phyloP scores from a whole-genome alignment of 192 early-diverging fungal species.

The Chytriomyces confervae region DNA sequence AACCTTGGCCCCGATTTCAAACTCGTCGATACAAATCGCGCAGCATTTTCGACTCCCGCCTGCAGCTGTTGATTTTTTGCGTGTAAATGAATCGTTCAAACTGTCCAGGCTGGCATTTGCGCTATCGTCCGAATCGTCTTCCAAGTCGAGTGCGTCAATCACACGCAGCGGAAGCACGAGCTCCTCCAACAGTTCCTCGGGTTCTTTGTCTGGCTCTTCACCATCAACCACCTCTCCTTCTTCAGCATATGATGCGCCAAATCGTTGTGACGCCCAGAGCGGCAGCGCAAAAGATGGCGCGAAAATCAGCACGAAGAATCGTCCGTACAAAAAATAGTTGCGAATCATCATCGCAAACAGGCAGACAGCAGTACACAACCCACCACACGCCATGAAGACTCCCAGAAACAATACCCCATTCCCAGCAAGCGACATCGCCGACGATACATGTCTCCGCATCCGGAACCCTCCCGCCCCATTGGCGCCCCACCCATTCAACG shows the following conservation, averaged over 20 bases:
- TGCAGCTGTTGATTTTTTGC: constrained; percentile 28
- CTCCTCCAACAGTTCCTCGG: constrained; percentile 37
- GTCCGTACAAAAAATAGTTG: constrained; percentile 28
- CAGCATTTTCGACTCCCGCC: constrained; percentile 46
- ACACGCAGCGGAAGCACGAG: constrained; percentile 32
- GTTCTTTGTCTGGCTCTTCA: neutral
- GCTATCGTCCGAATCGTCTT: neutral
- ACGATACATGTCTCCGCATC: neutral
- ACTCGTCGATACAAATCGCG: constrained; percentile 61
- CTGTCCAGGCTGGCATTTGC: too few relatives aligned
- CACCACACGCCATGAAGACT: constrained; percentile 8
- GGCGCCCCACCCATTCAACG: constrained; percentile 25
- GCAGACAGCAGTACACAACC: constrained; percentile 22
- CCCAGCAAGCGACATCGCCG: neutral
- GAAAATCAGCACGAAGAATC: constrained; percentile 18
- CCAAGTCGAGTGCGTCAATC: constrained; percentile 35
- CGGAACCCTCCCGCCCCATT: neutral
- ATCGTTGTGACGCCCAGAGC: too few relatives aligned
- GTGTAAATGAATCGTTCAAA: too few relatives aligned
- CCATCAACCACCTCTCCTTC: neutral
- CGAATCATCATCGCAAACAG: constrained; percentile 22
- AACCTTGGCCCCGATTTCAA: constrained; percentile 41
- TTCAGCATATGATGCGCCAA: neutral
- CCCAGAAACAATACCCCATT: constrained; percentile 13
- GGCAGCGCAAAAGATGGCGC: neutral